phyloP scores from a whole-genome alignment of 208 protist genomes.

The Leishmania turanica region DNA sequence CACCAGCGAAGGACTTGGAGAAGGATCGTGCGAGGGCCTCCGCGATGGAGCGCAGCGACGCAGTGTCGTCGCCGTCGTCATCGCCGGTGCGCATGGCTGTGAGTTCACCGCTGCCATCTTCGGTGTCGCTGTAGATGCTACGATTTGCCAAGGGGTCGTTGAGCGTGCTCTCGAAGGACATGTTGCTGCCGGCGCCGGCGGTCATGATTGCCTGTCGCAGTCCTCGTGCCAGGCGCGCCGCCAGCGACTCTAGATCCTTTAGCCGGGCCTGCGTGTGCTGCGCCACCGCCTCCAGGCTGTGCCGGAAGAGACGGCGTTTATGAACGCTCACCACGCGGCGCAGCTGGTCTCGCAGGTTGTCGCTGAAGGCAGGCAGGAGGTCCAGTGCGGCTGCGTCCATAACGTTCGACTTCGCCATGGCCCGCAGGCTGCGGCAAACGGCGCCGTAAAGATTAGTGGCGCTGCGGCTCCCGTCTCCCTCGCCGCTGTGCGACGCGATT shows the following conservation, averaged over 20 bases:
- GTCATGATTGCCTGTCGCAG: slow-evolving; percentile 15
- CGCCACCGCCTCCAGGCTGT: slow-evolving; percentile 17
- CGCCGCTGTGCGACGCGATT: slow-evolving; percentile 6
- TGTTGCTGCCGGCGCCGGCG: neutral
- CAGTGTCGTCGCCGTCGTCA: slow-evolving; percentile 4
- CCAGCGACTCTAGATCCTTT: slow-evolving; percentile 16
- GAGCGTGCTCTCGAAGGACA: neutral
- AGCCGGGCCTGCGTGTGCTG: slow-evolving; percentile 21
- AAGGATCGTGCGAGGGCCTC: slow-evolving; percentile 14
- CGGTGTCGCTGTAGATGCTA: slow-evolving; percentile 15
- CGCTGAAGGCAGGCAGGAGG: slow-evolving; percentile 27
- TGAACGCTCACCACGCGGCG: slow-evolving; percentile 11
- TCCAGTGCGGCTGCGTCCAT: slow-evolving; percentile 23
- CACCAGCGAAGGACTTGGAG: slow-evolving; percentile 18
- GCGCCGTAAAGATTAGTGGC: slow-evolving; percentile 13
- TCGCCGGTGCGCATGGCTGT: neutral
- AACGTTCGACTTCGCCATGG: slow-evolving; percentile 20
- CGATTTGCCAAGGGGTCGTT: neutral
- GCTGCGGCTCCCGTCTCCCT: neutral
- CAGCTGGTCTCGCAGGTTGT: slow-evolving; percentile 22
- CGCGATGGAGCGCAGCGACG: slow-evolving; percentile 20
- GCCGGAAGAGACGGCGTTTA: slow-evolving; percentile 23
- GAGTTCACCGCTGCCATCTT: neutral
- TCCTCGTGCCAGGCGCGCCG: slow-evolving; percentile 19
- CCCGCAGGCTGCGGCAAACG: slow-evolving; percentile 8